A percentile compares a stretch with the other conserved stretches of the same genome.
These are phyloP conservation scores for Schizochytrium sp. DNA, from an alignment of 108 stramenopile species.

Conservation along the genomic window DNA sequence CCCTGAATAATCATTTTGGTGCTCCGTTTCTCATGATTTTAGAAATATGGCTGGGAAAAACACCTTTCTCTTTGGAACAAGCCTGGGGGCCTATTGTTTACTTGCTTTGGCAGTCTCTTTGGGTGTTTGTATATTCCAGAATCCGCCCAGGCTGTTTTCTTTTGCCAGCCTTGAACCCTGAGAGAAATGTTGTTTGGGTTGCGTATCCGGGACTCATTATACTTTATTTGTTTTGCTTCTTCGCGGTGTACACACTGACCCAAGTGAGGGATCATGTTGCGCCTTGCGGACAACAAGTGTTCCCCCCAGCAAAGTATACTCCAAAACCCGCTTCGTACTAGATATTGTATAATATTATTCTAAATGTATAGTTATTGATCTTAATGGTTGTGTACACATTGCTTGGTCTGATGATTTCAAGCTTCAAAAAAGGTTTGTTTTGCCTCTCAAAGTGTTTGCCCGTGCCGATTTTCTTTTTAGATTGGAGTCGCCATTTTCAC, in stretches of 20 bases:
- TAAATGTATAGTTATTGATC: too few relatives aligned
- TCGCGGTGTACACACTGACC: background rate
- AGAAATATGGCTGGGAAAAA: constrained; percentile 27
- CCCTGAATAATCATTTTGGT: constrained; percentile 24
- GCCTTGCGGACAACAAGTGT: constrained; percentile 48
- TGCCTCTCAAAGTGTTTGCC: too few relatives aligned
- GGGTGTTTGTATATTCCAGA: background rate
- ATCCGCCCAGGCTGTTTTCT: constrained; percentile 23
- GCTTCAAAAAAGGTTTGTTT: too few relatives aligned
- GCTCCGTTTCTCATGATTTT: background rate
- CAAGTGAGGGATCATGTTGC: constrained; percentile 24
- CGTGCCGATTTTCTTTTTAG: too few relatives aligned
- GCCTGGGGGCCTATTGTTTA: background rate
- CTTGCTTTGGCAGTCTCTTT: constrained; percentile 20
- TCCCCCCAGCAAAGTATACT: constrained; percentile 1
- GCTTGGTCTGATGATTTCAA: too few relatives aligned
- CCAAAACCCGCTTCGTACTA: background rate
- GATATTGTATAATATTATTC: too few relatives aligned
- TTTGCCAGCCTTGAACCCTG: constrained; percentile 29
- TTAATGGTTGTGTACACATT: too few relatives aligned
- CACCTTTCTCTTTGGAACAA: background rate
- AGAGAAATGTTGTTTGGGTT: constrained; percentile 45
- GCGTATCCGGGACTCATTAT: constrained; percentile 34
- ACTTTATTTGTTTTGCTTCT: constrained; percentile 17
- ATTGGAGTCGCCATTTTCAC: too few relatives aligned